Conservation (phyloP, 1,139 yeast species). For the Pichia sorboxylosa region DNA sequence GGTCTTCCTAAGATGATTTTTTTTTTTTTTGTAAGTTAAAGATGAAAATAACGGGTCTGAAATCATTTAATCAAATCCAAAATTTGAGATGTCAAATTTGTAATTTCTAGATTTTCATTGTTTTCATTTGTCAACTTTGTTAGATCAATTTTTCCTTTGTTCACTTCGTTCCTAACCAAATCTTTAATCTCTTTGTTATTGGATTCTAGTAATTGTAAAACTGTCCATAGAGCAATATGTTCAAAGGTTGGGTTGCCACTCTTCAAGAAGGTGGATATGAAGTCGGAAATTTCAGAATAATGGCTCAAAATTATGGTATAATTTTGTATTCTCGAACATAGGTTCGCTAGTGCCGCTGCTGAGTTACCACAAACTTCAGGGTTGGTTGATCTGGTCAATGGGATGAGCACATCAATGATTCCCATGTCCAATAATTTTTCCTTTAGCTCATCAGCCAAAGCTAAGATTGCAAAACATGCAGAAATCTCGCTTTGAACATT, state of each 20-base stretch:
- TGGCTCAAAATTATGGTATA: conserved; percentile 68
- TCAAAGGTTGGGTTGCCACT: conserved; percentile 93
- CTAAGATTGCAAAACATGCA: conserved; percentile 94
- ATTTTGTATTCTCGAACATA: conserved; percentile 80
- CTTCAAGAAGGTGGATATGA: conserved; percentile 66
- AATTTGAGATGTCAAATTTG: conserved; percentile 71
- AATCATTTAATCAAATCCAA: conserved; percentile 28
- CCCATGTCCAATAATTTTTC: conserved; percentile 74
- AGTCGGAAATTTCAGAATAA: conserved; percentile 90
- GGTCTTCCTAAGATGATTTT: too few relatives aligned
- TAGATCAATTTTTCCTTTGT: conserved; percentile 21
- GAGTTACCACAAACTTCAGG: conserved; percentile 97
- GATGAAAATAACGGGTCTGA: too few relatives aligned
- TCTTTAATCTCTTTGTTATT: conserved; percentile 61
- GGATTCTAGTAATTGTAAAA: conserved; percentile 82
- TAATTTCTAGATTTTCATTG: conserved; percentile 51
- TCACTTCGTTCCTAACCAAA: conserved; percentile 40
- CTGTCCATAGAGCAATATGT: conserved; percentile 96
- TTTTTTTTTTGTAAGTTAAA: too few relatives aligned
- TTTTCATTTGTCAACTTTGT: conserved; percentile 23
- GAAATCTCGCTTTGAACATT: conserved; percentile 91
- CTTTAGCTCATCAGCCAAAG: conserved; percentile 91
- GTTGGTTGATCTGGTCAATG: conserved; percentile 76
- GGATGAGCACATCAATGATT: conserved; percentile 79
- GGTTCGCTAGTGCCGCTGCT: conserved; percentile 94